phyloP scores from a whole-genome alignment of 164 flowering plant species.

The Vitis labrusca region DNA sequence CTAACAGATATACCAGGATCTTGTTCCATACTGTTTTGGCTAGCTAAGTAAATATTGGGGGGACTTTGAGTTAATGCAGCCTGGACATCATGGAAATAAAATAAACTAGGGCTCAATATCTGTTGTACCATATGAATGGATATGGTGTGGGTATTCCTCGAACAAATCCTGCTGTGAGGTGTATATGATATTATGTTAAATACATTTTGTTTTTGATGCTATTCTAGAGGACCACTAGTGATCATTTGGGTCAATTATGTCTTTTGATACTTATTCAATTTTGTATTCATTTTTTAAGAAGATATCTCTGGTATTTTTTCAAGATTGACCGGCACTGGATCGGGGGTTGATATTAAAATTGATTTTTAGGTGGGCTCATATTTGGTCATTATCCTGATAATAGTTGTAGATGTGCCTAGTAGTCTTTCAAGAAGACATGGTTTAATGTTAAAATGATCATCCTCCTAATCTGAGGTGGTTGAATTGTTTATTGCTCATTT shows the following conservation, averaged over 20 bases:
- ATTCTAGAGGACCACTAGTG: background rate
- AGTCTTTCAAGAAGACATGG: background rate
- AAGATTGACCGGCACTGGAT: background rate
- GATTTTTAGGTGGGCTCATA: background rate
- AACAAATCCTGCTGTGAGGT: background rate
- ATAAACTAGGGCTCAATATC: background rate
- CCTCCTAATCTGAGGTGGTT: background rate
- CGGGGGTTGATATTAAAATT: background rate
- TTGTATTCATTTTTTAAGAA: background rate
- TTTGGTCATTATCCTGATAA: background rate
- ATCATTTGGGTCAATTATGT: background rate
- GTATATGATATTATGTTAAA: background rate
- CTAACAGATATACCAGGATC: background rate
- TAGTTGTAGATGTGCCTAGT: background rate
- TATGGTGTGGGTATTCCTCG: background rate
- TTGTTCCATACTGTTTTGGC: constrained; percentile 1
- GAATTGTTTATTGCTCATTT: background rate
- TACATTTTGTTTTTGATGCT: background rate
- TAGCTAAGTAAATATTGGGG: constrained; percentile 1
- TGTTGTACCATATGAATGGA: constrained; percentile 5
- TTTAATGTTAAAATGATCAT: background rate
- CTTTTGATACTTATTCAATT: background rate
- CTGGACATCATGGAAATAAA: background rate
- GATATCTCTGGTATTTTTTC: background rate
- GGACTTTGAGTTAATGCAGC: constrained; percentile 7